Evolutionary conservation across 495 filamentous ascomycete species (phyloP), one percentile per base, ranked within the genome.

Genomic region (Rostrohypoxylon terebratum): DNA sequence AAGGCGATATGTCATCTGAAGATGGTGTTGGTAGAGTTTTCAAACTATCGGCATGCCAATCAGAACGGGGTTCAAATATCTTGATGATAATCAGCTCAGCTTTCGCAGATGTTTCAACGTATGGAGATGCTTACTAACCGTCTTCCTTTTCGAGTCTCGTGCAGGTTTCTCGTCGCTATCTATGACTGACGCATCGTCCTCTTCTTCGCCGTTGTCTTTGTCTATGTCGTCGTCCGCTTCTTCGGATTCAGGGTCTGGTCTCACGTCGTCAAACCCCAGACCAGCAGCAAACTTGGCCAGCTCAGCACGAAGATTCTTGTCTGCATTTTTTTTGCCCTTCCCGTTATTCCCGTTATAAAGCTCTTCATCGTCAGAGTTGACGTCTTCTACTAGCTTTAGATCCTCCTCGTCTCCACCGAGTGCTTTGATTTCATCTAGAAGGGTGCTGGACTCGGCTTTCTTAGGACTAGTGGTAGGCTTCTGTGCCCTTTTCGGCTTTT

Each of bases 381-480:
- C 72, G 68, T 83, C 87, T 14, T 83, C 88, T 51, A 94, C 81
- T 38, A 94, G 80, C 50, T 91, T 87, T 44, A 90, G 78, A 75
- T 94, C 92, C 25, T 92, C 90, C 76, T 93, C 87, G 28, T 90
- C 91, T 21, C 93, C 93, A 18, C 93, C 93, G 42, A 96, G 84
- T 20, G 89, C 90, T 61, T 89, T 77, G 69, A 96, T 93, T 72
- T 94, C 93, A 69, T 90, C 86, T 33, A 92, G 84, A 36, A 92
- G 80, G 13, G 66, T 34, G 4, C 64, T 73, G 16, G 48, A 66
- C 3, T 45, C 64, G 31, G 81, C 78, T 55, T 82, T 77, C 28
- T 74, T 71, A 9, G 79, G n/a, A 59, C 67, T 42, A 44, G 38
- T 66, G 55, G 83, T 85, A 73, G 81, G 77, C 44, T 85, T 84